phyloP scores from a whole-genome alignment of 176 grass and related monocot species.

The Raddia distichophylla region DNA sequence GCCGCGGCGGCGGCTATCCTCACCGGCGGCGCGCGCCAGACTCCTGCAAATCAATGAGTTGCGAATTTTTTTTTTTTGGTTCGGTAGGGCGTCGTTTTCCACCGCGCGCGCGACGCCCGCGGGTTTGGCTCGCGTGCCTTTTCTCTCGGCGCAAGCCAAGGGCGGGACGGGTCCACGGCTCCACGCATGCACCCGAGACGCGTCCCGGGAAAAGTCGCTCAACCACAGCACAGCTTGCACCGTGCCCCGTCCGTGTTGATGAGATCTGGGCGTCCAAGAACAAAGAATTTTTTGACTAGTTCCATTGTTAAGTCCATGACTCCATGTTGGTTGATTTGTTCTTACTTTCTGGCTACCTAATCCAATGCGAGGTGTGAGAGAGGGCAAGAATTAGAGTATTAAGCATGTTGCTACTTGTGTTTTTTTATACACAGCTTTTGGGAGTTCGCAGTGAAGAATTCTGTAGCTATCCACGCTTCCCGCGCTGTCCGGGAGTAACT shows the following conservation, averaged over 20 bases:
- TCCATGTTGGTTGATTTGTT: background rate
- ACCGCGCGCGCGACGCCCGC: background rate
- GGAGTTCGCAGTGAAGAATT: background rate
- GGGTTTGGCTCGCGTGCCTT: background rate
- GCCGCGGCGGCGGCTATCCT: too few species aligned
- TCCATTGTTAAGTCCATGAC: too few species aligned
- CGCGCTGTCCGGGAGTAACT: background rate
- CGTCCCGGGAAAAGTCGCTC: slow-evolving; percentile 7
- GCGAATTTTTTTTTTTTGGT: background rate
- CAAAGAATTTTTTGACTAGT: background rate
- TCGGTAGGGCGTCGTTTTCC: background rate
- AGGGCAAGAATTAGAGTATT: background rate
- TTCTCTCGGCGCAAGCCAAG: background rate
- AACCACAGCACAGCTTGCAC: background rate
- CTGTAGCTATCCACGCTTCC: background rate
- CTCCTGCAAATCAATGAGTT: background rate
- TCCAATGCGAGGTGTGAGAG: background rate
- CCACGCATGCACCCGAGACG: background rate
- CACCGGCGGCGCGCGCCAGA: too few species aligned
- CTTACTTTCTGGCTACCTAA: background rate
- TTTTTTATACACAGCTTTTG: too few species aligned
- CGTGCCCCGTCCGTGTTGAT: background rate
- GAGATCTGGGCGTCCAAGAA: background rate
- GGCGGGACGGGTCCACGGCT: background rate
- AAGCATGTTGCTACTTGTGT: background rate